Conservation (phyloP, 1,139 yeast genomes). For the Hemisphaericaspora subhashii region DNA sequence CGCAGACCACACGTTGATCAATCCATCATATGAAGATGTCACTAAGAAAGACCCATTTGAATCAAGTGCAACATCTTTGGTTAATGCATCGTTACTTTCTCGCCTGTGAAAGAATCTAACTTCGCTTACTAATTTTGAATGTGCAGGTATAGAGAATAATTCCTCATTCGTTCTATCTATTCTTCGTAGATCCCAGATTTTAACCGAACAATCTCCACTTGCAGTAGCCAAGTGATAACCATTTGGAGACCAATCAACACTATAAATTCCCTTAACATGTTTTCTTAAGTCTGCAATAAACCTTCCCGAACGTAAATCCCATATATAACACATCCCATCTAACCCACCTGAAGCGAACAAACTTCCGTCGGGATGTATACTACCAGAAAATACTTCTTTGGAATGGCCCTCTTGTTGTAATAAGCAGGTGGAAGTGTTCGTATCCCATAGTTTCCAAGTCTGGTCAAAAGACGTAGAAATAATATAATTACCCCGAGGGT, state of each 20-base stretch:
- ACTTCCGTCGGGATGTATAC: slow-evolving; percentile 78
- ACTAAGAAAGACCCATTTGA: slow-evolving; percentile 50
- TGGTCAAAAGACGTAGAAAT: slow-evolving; percentile 81
- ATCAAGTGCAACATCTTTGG: background rate
- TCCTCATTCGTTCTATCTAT: slow-evolving; percentile 32
- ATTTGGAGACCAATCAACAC: slow-evolving; percentile 73
- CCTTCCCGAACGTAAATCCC: slow-evolving; percentile 88
- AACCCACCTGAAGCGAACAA: slow-evolving; percentile 75
- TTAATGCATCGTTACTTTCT: slow-evolving; percentile 23
- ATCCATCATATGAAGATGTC: slow-evolving; percentile 72
- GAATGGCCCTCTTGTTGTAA: slow-evolving; percentile 83
- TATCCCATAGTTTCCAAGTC: slow-evolving; percentile 92
- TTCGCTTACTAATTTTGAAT: slow-evolving; percentile 70
- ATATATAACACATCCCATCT: slow-evolving; percentile 71
- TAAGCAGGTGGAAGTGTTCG: slow-evolving; percentile 33
- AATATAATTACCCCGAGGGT: slow-evolving; percentile 57
- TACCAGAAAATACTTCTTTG: slow-evolving; percentile 63
- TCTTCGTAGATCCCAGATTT: slow-evolving; percentile 82
- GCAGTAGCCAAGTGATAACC: slow-evolving; percentile 81
- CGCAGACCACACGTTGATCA: slow-evolving; percentile 62
- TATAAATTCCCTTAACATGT: slow-evolving; percentile 72
- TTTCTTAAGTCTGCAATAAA: slow-evolving; percentile 59
- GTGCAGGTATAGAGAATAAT: slow-evolving; percentile 67
- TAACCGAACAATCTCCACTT: slow-evolving; percentile 78
- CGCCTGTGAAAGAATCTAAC: slow-evolving; percentile 49